Evolutionary conservation across 352 stramenopile species (phyloP).

Genomic region (Phytophthora pini): DNA sequence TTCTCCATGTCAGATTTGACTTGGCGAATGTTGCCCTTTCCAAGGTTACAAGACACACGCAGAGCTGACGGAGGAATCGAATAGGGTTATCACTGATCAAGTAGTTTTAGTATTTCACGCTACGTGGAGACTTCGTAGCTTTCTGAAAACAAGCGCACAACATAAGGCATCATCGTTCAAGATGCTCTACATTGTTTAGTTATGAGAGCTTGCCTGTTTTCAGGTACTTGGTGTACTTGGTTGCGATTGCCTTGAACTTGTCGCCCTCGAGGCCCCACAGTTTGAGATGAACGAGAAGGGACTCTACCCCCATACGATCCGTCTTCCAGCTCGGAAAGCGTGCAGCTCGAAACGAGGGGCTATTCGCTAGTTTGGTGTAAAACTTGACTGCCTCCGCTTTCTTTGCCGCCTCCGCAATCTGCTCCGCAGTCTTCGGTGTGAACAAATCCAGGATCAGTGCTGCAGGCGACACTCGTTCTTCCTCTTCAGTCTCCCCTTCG

Average conservation of each 20-base stretch:
- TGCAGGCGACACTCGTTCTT: not conserved
- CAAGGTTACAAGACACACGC: too few relatives aligned
- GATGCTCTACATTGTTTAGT: too few relatives aligned
- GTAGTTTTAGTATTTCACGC: too few relatives aligned
- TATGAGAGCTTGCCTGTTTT: not conserved
- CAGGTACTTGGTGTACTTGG: not conserved
- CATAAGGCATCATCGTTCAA: too few relatives aligned
- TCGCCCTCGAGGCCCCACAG: not conserved
- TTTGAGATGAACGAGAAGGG: not conserved
- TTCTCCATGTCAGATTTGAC: too few relatives aligned
- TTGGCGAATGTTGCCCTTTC: too few relatives aligned
- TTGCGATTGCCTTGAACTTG: slow-evolving; percentile 1
- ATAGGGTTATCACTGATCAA: too few relatives aligned
- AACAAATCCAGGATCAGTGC: not conserved
- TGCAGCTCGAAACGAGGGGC: not conserved
- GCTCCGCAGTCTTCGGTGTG: not conserved
- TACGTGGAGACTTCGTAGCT: too few relatives aligned
- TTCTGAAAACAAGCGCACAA: too few relatives aligned
- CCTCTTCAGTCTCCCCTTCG: not conserved
- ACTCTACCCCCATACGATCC: not conserved
- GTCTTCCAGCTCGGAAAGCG: not conserved
- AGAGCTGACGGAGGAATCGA: too few relatives aligned
- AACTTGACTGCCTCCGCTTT: not conserved
- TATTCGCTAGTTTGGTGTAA: not conserved
- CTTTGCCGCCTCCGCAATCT: not conserved